Conservation (phyloP, 257 asterid genomes). For the Sherardia arvensis region DNA sequence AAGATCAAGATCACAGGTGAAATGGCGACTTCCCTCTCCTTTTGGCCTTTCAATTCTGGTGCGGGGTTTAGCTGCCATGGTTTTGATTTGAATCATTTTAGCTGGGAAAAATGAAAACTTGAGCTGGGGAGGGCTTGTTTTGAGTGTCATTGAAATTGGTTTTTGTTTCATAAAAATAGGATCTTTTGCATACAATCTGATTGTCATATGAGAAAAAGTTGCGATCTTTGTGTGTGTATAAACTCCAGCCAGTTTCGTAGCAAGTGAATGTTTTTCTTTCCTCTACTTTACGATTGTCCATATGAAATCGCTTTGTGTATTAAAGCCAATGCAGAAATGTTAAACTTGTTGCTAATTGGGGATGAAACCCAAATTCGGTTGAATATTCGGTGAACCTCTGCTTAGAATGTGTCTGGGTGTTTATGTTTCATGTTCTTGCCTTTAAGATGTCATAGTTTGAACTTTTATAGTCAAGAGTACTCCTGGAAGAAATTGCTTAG, state of each 20-base stretch:
- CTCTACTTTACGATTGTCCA: not conserved
- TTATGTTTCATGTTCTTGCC: not conserved
- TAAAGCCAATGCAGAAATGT: not conserved
- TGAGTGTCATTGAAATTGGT: not conserved
- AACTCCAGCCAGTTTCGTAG: not conserved
- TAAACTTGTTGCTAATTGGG: not conserved
- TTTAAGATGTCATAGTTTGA: not conserved
- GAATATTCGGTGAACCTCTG: no score
- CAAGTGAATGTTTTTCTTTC: not conserved
- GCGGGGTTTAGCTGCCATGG: not conserved
- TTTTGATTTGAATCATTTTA: not conserved
- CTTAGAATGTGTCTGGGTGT: not conserved
- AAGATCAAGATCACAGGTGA: constrained; percentile 69
- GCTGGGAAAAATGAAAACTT: not conserved
- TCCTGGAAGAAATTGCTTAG: not conserved
- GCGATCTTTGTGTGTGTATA: not conserved
- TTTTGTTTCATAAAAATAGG: not conserved
- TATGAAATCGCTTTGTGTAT: not conserved
- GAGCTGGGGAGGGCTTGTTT: not conserved
- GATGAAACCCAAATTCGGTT: not conserved
- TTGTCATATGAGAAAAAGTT: not conserved
- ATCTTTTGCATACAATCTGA: not conserved
- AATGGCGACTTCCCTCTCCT: not conserved
- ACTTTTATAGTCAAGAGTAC: no score
- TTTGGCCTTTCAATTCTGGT: not conserved